A percentile compares a stretch with the other conserved stretches of the same genome.
These are phyloP conservation scores for Quercus bicolor DNA, from an alignment of 306 rosid species.

Conservation along the genomic window DNA sequence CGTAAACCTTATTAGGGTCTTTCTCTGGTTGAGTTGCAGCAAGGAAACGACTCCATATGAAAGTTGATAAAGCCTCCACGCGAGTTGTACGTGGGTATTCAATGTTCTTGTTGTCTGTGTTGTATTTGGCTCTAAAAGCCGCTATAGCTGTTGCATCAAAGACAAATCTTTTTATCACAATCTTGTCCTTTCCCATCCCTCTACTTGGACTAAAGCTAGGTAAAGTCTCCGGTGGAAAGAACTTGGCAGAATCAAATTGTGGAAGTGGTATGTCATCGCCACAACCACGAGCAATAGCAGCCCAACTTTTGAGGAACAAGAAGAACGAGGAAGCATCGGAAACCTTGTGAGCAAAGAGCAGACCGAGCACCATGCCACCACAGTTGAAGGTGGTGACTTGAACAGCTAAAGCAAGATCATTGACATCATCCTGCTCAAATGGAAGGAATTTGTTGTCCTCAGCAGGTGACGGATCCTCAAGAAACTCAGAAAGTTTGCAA, in stretches of 20 bases:
- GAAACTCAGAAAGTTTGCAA: conserved; percentile 27
- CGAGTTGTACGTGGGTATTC: conserved; percentile 36
- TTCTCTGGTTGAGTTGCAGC: conserved; percentile 17
- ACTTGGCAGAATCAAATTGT: conserved; percentile 30
- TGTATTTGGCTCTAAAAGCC: conserved; percentile 31
- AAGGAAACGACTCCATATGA: conserved; percentile 52
- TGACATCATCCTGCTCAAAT: conserved; percentile 30
- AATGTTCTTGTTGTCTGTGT: not conserved
- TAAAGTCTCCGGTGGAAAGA: conserved; percentile 47
- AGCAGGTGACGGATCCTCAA: conserved; percentile 27
- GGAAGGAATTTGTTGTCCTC: conserved; percentile 45
- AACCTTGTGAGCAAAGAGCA: conserved; percentile 45
- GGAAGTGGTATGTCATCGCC: conserved; percentile 16
- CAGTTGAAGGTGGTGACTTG: conserved; percentile 47
- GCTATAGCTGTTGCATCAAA: conserved; percentile 35
- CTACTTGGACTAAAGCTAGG: not conserved
- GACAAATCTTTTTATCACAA: conserved; percentile 44
- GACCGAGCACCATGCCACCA: conserved; percentile 56
- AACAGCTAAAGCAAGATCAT: conserved; percentile 36
- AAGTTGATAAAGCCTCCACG: conserved; percentile 52
- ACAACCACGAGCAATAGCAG: conserved; percentile 22
- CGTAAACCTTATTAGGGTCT: not conserved
- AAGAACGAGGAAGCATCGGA: conserved; percentile 41
- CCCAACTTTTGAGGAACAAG: conserved; percentile 44
- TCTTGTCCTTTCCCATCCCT: conserved; percentile 27